Evolutionary conservation across 257 asterid species (phyloP), one percentile per base, ranked within the genome.

Genomic region (Solanum appendiculatum): DNA sequence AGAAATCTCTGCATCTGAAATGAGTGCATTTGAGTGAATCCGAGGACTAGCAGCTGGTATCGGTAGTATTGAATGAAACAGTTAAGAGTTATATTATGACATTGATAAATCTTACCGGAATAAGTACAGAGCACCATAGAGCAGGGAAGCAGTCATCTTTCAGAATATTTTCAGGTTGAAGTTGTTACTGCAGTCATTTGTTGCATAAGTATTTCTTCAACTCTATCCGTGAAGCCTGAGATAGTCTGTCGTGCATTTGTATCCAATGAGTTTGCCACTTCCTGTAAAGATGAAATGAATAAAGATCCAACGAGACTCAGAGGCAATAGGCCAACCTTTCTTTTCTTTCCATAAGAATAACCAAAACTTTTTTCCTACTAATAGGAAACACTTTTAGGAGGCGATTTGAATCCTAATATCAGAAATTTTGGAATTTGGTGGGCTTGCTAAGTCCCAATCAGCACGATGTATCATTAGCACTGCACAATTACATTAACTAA

Each of bases 181-280:
- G 29, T 80, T 48, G 29, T 48, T 48, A 29, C 90, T 36, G 90
- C 77, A 15, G 90, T 91, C 95, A 90, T 93, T 89, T 93, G 93
- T 87, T 91, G 95, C 92, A 90, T 58, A 40, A 96, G 93, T 86
- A 93, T 91, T 90, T 92, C 97, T 88, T 95, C 99, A 40, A 95
- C 90, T 34, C 84, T 86, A 84, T 92, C 92, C 2, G 91, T 88
- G 27, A 95, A 95, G 88, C 91, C 92, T 64, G 93, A 88, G 86
- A 96, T 85, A 48, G 91, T 90, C 88, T 83, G 93, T 23, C 97
- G 93, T 18, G 85, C 27, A 54, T 44, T 83, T 81, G 86, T 58
- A 69, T 87, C 92, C 90, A 91, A 87, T 5, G 94, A 91, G 93
- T 94, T 95, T 2, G 95, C 93, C 92, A 85, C 64, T 86, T 93